Percentiles rank a stretch among this genome's conserved stretches.
phyloP scores from a whole-genome alignment of 148 eudicot genomes.

The Heliamphora exappendiculata region DNA sequence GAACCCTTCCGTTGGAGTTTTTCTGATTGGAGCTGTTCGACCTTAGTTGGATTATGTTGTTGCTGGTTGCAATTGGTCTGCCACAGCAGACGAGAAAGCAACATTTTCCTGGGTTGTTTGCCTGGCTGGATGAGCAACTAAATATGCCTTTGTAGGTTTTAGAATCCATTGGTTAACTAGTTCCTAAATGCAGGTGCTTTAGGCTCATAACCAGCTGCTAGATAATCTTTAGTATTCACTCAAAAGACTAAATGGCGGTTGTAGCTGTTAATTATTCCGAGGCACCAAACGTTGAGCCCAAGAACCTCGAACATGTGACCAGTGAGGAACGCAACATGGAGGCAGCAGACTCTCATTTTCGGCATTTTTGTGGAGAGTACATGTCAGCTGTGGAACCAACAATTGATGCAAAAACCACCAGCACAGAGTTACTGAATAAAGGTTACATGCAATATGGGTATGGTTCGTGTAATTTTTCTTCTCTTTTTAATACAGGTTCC shows the following conservation, averaged over 20 bases:
- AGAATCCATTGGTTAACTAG: constrained; percentile 36
- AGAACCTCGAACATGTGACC: constrained; percentile 6
- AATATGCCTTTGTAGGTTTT: constrained; percentile 38
- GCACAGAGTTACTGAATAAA: constrained; percentile 28
- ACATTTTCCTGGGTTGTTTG: constrained; percentile 35
- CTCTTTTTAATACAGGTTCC: neutral
- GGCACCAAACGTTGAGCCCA: constrained; percentile 21
- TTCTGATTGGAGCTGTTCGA: constrained; percentile 70
- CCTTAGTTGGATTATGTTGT: constrained; percentile 51
- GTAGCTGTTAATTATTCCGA: constrained; percentile 9
- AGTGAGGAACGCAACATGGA: constrained; percentile 13
- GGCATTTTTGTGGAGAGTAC: constrained; percentile 5
- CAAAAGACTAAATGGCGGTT: too few relatives aligned
- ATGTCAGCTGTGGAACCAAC: constrained; percentile 14
- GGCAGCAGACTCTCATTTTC: constrained; percentile 12
- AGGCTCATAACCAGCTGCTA: constrained; percentile 36
- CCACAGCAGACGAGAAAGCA: constrained; percentile 48
- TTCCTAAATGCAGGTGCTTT: constrained; percentile 63
- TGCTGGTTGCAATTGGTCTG: constrained; percentile 62
- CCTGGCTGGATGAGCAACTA: constrained; percentile 42
- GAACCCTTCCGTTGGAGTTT: constrained; percentile 33
- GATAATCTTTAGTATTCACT: constrained; percentile 21
- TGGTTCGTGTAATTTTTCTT: constrained; percentile 11
- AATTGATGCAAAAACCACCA: constrained; percentile 5
- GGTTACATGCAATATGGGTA: constrained; percentile 78